Evolutionary conservation across 768 basidiomycete species (phyloP), one percentile per base, ranked within the genome.

Genomic region (Podaxis pistillaris): DNA sequence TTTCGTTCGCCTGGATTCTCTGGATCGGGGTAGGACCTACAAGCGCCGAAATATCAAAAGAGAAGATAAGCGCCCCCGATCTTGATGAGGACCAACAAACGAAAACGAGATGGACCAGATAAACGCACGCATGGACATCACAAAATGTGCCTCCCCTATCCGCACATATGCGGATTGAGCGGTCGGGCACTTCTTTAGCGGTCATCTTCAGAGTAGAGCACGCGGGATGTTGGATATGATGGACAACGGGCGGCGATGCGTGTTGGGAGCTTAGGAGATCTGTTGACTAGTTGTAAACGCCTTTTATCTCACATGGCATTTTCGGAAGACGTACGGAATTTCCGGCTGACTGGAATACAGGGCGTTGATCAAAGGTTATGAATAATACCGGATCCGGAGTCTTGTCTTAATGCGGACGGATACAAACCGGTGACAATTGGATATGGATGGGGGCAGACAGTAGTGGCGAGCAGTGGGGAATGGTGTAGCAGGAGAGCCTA

Each of bases 111-210:
- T 33, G 3, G 33, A 5, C 49, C 0, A 38, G n/a, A 26, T 33
- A 36, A 57, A 80, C 86, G 66, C 67, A 89, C 84, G 92, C 92
- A 73, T 93, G 86, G 37, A 94, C 86, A 71, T 96, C 94, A 69
- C 93, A 94, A 75, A 94, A 96, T 0, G 94, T 97, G 4, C 95
- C 95, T 38, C 94, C 94, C 75, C 93, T 79, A 73, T 95, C 93
- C 6, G 91, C 90, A 68, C 91, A 93, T 65, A 95, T 93, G 58
- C 87, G 83, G 62, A 94, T 88, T 12, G 92, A 94, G 67, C 82
- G 83, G 71, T 91, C 86, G 22, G 90, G 88, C 52, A 92, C 73
- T 24, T 49, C 54, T n/a, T 55, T 62, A 3, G 19, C 44, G 8
- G 60, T 4, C 52, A 55, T 54, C 26, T 56, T 44, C 11, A 30